Percentiles rank a stretch among this genome's conserved stretches.
Conservation (phyloP, 2,329 filamentous ascomycete genomes). For the Ophiocordyceps unilateralis region DNA sequence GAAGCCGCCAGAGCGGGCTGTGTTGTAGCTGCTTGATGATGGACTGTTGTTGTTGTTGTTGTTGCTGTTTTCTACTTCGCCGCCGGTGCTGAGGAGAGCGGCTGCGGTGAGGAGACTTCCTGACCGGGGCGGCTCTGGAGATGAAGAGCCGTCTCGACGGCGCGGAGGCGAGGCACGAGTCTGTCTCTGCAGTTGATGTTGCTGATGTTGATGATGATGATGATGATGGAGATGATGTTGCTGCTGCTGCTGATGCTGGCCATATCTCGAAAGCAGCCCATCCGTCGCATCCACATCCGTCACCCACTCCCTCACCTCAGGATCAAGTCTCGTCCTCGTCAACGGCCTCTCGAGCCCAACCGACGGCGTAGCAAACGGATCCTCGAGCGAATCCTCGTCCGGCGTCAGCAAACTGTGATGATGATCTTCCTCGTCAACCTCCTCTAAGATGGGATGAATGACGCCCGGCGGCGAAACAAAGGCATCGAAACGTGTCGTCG, state of each 20-base stretch:
- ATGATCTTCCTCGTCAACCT: constrained; percentile 17
- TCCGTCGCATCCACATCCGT: constrained; percentile 37
- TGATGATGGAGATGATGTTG: no score
- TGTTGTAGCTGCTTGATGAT: constrained; percentile 30
- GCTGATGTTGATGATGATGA: no score
- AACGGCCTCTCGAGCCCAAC: constrained; percentile 1
- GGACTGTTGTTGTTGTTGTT: constrained; percentile 11
- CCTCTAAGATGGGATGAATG: constrained; percentile 43
- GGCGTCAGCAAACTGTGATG: constrained; percentile 6
- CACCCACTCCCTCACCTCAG: constrained; percentile 41
- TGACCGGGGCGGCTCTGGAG: constrained; percentile 14
- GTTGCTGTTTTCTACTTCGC: no score
- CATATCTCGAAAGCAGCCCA: constrained; percentile 29
- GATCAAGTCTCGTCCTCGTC: constrained; percentile 15
- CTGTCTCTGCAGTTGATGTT: no score
- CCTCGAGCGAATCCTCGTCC: constrained; percentile 20
- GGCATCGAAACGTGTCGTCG: constrained; percentile 10
- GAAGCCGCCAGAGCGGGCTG: constrained; percentile 32
- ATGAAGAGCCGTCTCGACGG: constrained; percentile 2
- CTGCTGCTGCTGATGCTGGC: no score
- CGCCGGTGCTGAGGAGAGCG: no score
- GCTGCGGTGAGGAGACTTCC: no score
- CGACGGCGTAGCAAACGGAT: constrained; percentile 33
- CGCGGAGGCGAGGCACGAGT: no score
- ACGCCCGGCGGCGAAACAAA: constrained; percentile 17